A percentile compares a stretch with the other conserved stretches of the same genome.
Evolutionary conservation across 192 early-diverging fungal species (phyloP).

Genomic region (Coemansia sp.): DNA sequence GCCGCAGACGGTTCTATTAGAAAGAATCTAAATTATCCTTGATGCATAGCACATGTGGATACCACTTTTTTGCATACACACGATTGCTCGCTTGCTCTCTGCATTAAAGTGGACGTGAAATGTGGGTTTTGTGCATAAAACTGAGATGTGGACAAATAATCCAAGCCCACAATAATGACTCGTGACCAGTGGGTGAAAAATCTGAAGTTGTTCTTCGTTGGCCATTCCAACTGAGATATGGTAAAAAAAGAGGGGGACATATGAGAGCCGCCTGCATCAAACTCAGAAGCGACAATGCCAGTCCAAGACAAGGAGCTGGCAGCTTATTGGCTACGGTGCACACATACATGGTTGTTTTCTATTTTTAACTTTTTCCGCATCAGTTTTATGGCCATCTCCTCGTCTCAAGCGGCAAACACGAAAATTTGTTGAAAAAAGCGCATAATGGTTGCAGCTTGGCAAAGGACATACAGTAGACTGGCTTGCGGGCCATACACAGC

Average conservation of each 20-base stretch:
- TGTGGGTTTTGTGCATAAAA: slow-evolving; percentile 1
- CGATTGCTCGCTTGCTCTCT: neutral
- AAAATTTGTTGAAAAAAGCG: neutral
- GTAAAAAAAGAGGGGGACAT: neutral
- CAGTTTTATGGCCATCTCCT: slow-evolving; percentile 1
- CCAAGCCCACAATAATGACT: too few species aligned
- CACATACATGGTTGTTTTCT: slow-evolving; percentile 9
- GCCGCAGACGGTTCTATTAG: too few species aligned
- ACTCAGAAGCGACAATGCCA: neutral
- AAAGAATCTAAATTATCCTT: too few species aligned
- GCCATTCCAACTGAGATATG: too few species aligned
- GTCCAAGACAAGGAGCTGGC: slow-evolving; percentile 5
- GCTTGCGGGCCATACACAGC: neutral
- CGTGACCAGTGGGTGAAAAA: too few species aligned
- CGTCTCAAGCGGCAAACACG: slow-evolving; percentile 10
- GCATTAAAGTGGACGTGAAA: neutral
- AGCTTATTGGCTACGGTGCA: slow-evolving; percentile 1
- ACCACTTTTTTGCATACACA: neutral
- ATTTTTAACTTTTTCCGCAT: slow-evolving; percentile 11
- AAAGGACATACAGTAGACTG: neutral
- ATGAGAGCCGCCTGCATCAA: slow-evolving; percentile 10
- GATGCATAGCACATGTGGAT: neutral
- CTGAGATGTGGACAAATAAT: neutral
- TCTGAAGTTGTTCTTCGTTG: too few species aligned
- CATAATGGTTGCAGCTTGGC: slow-evolving; percentile 8